These are phyloP conservation scores for Hypoxylon sp. DNA, from an alignment of 2,329 filamentous ascomycete genomes.

Conservation along the genomic window DNA sequence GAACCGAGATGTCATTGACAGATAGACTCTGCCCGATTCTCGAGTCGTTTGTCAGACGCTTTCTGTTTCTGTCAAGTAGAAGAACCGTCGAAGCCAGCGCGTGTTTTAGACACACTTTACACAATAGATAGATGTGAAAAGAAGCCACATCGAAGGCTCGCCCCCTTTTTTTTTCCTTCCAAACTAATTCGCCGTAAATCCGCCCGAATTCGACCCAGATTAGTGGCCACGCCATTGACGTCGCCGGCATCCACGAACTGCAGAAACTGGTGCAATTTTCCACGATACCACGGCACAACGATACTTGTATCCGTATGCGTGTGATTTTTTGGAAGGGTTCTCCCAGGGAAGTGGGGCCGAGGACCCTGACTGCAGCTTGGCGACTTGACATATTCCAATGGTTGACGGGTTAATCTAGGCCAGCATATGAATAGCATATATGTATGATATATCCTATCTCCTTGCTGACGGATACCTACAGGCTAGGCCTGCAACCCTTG, in stretches of 20 bases:
- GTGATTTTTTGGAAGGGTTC: slow-evolving; percentile 20
- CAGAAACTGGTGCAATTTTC: too few species aligned
- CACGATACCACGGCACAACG: slow-evolving; percentile 13
- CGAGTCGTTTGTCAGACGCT: not conserved
- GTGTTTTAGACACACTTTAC: slow-evolving; percentile 4
- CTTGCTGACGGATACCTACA: slow-evolving; percentile 32
- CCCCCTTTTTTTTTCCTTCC: too few species aligned
- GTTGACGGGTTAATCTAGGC: slow-evolving; percentile 8
- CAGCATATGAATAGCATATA: too few species aligned
- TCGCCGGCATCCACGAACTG: too few species aligned
- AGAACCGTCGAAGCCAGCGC: slow-evolving; percentile 13
- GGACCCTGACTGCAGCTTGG: slow-evolving; percentile 31
- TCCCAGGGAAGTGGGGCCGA: slow-evolving; percentile 31
- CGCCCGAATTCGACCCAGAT: too few species aligned
- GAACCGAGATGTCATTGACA: too few species aligned
- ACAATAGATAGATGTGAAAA: slow-evolving; percentile 9
- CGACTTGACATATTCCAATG: not conserved
- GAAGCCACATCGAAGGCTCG: slow-evolving; percentile 25
- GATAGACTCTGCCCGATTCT: not conserved
- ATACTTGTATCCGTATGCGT: not conserved
- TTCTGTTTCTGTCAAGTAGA: slow-evolving; percentile 14
- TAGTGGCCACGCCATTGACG: too few species aligned
- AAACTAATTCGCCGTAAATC: too few species aligned
- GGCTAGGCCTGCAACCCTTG: too few species aligned
- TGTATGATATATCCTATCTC: slow-evolving; percentile 7